Evolutionary conservation across 1,284 basidiomycete species (phyloP).

Genomic region (Takashimella koratensis): DNA sequence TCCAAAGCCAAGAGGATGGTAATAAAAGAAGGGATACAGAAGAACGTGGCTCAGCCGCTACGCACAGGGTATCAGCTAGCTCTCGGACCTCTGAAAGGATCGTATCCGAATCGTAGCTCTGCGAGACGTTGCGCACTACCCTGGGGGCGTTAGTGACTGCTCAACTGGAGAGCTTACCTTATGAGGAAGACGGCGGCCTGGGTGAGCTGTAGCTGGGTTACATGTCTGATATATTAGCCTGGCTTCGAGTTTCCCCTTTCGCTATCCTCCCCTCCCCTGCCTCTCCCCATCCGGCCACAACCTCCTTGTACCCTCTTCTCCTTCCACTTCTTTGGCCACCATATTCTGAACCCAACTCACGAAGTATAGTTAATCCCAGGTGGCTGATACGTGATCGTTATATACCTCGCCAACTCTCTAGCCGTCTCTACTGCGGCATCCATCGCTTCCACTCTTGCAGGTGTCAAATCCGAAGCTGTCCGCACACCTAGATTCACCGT

Average conservation of each 20-base stretch:
- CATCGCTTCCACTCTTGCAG: not conserved
- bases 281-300: no score
- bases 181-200: slow-evolving; percentile 5
- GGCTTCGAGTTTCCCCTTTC: not conserved
- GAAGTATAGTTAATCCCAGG: slow-evolving; percentile 4
- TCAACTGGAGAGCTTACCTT: not conserved
- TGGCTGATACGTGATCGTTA: slow-evolving; percentile 3
- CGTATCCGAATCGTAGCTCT: not conserved
- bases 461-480: not conserved
- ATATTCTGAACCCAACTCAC: not conserved
- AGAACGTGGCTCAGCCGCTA: not conserved
- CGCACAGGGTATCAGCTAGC: not conserved
- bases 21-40: no score
- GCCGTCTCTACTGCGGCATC: not conserved
- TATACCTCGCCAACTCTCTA: not conserved
- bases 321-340: not conserved
- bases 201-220: slow-evolving; percentile 6
- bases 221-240: no score
- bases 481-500: slow-evolving; percentile 1
- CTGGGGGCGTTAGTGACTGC: not conserved
- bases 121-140: not conserved
- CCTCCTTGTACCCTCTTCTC: not conserved
- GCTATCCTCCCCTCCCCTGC: not conserved
- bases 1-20: no score
- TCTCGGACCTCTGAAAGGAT: not conserved